These are phyloP conservation scores for Pinus tabuliformis DNA, from an alignment of 75 land plant species.

Conservation along the genomic window DNA sequence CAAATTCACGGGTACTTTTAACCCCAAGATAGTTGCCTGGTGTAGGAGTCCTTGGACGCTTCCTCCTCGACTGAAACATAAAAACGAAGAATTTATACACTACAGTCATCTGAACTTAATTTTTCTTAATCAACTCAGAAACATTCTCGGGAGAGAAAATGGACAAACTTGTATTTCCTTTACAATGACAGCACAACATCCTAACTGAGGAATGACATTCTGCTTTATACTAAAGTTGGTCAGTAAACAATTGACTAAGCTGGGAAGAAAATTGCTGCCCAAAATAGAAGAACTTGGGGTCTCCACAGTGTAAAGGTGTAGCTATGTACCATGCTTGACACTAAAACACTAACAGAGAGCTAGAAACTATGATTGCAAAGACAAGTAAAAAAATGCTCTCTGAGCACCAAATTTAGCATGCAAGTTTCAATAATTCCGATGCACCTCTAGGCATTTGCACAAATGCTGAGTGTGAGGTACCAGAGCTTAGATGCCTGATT, in stretches of 20 bases:
- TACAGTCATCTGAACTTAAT: neutral
- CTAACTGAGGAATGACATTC: neutral
- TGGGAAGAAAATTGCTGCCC: neutral
- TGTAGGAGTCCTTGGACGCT: constrained; percentile 80
- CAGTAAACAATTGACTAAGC: neutral
- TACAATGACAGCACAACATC: neutral
- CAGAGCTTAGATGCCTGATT: constrained; percentile 55
- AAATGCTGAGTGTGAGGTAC: constrained; percentile 40
- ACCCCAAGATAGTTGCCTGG: constrained; percentile 84
- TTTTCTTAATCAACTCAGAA: neutral
- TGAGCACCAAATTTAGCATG: constrained; percentile 7
- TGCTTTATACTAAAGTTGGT: neutral
- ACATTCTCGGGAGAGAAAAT: neutral
- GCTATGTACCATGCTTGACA: neutral
- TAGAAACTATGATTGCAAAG: neutral
- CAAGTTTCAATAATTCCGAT: constrained; percentile 8
- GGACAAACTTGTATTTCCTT: neutral
- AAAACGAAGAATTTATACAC: neutral
- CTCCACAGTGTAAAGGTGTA: neutral
- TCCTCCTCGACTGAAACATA: constrained; percentile 72
- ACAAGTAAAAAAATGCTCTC: constrained; percentile 1
- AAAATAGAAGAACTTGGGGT: neutral
- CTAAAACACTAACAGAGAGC: neutral
- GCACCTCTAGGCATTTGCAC: constrained; percentile 1
- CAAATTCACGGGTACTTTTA: constrained; percentile 42